Conservation (phyloP, 768 basidiomycete genomes). For the Auricularia auricula-judae region DNA sequence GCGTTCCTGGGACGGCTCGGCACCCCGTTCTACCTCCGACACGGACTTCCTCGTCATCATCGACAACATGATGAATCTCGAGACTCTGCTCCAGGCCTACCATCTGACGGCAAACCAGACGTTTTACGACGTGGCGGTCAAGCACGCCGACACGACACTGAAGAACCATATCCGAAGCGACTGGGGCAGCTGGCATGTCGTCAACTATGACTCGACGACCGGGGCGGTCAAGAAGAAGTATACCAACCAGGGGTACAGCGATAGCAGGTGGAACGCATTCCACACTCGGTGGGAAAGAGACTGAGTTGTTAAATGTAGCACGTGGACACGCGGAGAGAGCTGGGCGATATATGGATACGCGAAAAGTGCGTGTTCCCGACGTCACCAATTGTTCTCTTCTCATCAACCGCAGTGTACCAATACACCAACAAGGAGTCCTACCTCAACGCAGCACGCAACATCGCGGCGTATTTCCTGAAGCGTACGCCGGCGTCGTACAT, state of each 20-base stretch:
- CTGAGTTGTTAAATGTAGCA: slow-evolving; percentile 26
- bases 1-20: not conserved
- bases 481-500: not conserved
- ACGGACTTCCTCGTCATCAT: slow-evolving; percentile 39
- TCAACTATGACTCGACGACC: slow-evolving; percentile 57
- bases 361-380: slow-evolving; percentile 35
- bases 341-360: slow-evolving; percentile 65
- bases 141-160: slow-evolving; percentile 58
- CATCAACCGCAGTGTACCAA: slow-evolving; percentile 6
- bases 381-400: too few species aligned
- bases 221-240: slow-evolving; percentile 45
- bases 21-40: not conserved
- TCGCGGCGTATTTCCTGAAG: slow-evolving; percentile 5
- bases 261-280: slow-evolving; percentile 20
- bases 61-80: slow-evolving; percentile 74
- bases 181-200: slow-evolving; percentile 20
- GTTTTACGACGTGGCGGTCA: slow-evolving; percentile 45
- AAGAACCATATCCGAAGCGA: slow-evolving; percentile 45
- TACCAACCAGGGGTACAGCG: slow-evolving; percentile 53
- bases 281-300: too few species aligned
- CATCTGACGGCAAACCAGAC: slow-evolving; percentile 48
- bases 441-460: slow-evolving; percentile 2
- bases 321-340: slow-evolving; percentile 64
- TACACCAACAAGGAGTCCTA: not conserved
- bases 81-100: slow-evolving; percentile 14